Conservation (phyloP, 1,139 yeast genomes). For the Blastobotrys niveus region DNA sequence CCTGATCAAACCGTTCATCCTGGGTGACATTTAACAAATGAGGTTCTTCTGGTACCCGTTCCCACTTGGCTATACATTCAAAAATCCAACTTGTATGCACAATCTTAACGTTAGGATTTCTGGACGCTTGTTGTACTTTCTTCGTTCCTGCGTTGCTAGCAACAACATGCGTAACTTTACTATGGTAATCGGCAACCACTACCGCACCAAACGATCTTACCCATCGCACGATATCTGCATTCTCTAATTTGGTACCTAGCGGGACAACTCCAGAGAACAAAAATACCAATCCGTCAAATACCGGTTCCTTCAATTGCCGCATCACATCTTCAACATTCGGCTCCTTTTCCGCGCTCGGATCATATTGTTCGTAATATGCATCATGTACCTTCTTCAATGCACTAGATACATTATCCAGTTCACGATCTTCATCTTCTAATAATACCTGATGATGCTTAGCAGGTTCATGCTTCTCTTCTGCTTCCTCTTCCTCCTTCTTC, state of each 20-base stretch:
- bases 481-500: slow-evolving; percentile 33
- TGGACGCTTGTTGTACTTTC: slow-evolving; percentile 65
- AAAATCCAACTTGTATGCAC: slow-evolving; percentile 95
- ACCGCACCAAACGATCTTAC: slow-evolving; percentile 86
- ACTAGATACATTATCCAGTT: slow-evolving; percentile 56
- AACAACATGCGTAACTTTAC: slow-evolving; percentile 81
- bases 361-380: slow-evolving; percentile 53
- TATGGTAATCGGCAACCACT: slow-evolving; percentile 67
- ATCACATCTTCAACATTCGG: slow-evolving; percentile 46
- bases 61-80: slow-evolving; percentile 78
- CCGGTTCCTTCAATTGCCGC: slow-evolving; percentile 62
- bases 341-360: slow-evolving; percentile 18
- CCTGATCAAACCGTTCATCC: slow-evolving; percentile 11
- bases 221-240: slow-evolving; percentile 82
- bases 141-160: slow-evolving; percentile 69
- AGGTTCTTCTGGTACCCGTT: slow-evolving; percentile 56
- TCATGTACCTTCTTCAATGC: slow-evolving; percentile 61
- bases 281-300: slow-evolving; percentile 63
- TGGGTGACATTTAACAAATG: slow-evolving; percentile 42
- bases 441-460: slow-evolving; percentile 37
- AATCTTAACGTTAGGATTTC: slow-evolving; percentile 47
- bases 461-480: slow-evolving; percentile 11
- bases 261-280: slow-evolving; percentile 87
- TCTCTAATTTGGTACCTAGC: slow-evolving; percentile 59
- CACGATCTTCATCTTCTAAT: slow-evolving; percentile 75